A percentile compares a stretch with the other conserved stretches of the same genome.
phyloP scores from a whole-genome alignment of 1,284 basidiomycete species.

The Stygiomarasmius scandens region DNA sequence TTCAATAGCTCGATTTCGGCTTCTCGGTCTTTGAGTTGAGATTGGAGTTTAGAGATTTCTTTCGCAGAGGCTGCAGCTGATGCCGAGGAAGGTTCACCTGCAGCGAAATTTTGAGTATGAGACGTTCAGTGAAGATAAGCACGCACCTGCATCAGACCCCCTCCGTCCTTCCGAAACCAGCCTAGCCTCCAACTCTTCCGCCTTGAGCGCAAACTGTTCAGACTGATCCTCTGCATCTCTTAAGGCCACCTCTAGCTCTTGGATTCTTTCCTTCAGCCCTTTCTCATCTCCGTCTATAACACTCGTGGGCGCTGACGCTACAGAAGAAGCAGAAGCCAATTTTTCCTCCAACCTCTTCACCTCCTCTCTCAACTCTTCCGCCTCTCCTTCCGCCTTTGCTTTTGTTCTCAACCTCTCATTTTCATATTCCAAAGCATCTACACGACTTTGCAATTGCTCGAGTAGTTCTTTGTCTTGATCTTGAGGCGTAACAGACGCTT shows the following conservation, averaged over 20 bases:
- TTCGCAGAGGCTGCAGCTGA: neutral
- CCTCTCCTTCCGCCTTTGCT: slow-evolving; percentile 46
- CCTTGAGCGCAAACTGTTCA: neutral
- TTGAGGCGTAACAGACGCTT: neutral
- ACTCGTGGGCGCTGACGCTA: too few relatives aligned
- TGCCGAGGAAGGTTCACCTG: neutral
- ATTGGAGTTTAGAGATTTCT: neutral
- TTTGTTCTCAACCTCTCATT: slow-evolving; percentile 49
- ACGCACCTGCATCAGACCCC: neutral
- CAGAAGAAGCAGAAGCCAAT: neutral
- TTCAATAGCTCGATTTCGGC: neutral
- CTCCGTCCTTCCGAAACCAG: neutral
- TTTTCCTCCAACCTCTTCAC: slow-evolving; percentile 4
- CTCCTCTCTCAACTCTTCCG: slow-evolving; percentile 29
- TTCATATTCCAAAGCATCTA: slow-evolving; percentile 63
- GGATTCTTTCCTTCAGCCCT: neutral
- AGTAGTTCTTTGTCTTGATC: slow-evolving; percentile 23
- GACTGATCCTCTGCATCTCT: slow-evolving; percentile 1
- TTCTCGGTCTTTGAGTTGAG: slow-evolving; percentile 3
- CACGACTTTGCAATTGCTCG: slow-evolving; percentile 49
- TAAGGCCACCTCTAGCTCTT: slow-evolving; percentile 2
- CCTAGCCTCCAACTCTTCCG: neutral
- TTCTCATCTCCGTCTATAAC: slow-evolving; percentile 3
- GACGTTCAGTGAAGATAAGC: neutral
- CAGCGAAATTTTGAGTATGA: too few relatives aligned